Evolutionary conservation across 2,329 filamentous ascomycete species (phyloP), one percentile per base, ranked within the genome.

Genomic region (Arthrinium phaeospermum): DNA sequence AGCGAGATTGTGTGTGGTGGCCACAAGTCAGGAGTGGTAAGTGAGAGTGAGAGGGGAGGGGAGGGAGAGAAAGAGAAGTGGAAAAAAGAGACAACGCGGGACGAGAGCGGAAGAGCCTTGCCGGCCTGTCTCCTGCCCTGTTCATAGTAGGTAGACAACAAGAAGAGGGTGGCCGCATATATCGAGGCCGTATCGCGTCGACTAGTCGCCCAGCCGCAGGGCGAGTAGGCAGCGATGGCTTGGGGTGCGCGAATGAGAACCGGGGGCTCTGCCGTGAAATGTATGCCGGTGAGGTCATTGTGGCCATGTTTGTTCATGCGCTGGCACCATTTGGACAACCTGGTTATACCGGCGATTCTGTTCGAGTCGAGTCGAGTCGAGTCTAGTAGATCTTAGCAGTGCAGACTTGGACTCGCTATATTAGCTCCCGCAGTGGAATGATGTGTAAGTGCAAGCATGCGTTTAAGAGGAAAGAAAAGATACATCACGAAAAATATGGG

Each of bases 151-250:
- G 34, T 41, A 41, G 8, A 41, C 1, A 64, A 41, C 34, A 34
- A n/a, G 67, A n/a, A 49, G 67, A 49, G 27, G 45, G 37, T n/a
- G 67, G 67, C 67, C 67, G 67, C 67, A 69, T 69, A 69, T 37
- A 47, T 37, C 67, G 24, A 49, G 67, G 22, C 67, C 67, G 45
- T 34, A 41, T 64, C 57, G 34, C 34, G 57, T 64, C 19, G 57
- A 41, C 57, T 64, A 64, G 57, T 41, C 19, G 8, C 22, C 30
- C 57, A 30, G 57, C 57, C 57, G 57, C 34, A 64, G 57, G 34
- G 34, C 57, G 57, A 64, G 2, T 41, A 41, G 57, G 30, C 19
- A 41, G n/a, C 12, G 57, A 10, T n/a, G 57, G 41, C 34, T 64
- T 64, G 34, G n/a, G 4, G 34, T 64, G 57, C 57, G 34, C 57